These are phyloP conservation scores for Plasmodium reichenowi DNA, from an alignment of 169 alveolate species.

Conservation along the genomic window DNA sequence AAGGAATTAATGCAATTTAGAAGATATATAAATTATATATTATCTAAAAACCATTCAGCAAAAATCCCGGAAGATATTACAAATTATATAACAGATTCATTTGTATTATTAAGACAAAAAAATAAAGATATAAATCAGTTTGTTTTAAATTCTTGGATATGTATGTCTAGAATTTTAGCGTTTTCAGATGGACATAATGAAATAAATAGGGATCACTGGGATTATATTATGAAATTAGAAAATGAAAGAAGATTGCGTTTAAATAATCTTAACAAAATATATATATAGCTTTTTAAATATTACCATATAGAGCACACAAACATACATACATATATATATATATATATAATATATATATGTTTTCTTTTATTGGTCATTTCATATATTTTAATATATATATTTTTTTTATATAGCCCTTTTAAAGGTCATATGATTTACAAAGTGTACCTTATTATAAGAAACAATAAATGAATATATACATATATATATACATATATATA, in stretches of 20 bases:
- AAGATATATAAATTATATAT: slow-evolving; percentile 71
- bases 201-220: slow-evolving; percentile 56
- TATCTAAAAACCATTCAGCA: slow-evolving; percentile 69
- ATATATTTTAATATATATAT: too few relatives aligned
- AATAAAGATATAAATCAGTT: slow-evolving; percentile 58
- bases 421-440: too few relatives aligned
- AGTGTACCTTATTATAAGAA: too few relatives aligned
- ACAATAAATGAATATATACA: too few relatives aligned
- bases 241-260: slow-evolving; percentile 45
- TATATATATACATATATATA: too few relatives aligned
- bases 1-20: slow-evolving; percentile 74
- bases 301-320: too few relatives aligned
- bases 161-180: slow-evolving; percentile 73
- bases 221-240: slow-evolving; percentile 55
- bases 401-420: too few relatives aligned
- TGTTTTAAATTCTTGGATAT: slow-evolving; percentile 70
- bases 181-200: slow-evolving; percentile 70
- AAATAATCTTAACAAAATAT: slow-evolving; percentile 22
- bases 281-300: slow-evolving; percentile 5
- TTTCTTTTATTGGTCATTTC: too few relatives aligned
- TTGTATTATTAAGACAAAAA: slow-evolving; percentile 63
- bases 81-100: slow-evolving; percentile 61
- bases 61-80: slow-evolving; percentile 39
- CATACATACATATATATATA: too few relatives aligned
- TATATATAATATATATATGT: too few relatives aligned